Percentiles rank a stretch among this genome's conserved stretches.
Conservation (phyloP, 495 filamentous ascomycete genomes). For the Talaromyces stipitatus region DNA sequence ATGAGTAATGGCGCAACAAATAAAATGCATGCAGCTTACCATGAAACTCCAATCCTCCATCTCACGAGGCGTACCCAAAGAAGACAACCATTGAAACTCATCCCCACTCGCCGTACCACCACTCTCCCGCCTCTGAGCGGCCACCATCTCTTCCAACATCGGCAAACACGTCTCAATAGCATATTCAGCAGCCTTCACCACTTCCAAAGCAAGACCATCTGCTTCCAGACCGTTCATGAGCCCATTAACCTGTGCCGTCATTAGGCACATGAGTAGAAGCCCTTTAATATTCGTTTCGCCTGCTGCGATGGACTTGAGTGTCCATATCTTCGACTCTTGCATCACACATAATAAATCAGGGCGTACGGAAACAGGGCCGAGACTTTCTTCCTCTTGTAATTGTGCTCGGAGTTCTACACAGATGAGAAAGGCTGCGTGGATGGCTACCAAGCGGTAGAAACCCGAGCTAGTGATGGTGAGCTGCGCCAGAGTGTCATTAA, state of each 20-base stretch:
- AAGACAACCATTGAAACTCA: neutral
- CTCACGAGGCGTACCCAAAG: conserved; percentile 2
- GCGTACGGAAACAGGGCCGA: conserved; percentile 34
- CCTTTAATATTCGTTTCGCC: conserved; percentile 55
- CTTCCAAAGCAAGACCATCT: conserved; percentile 18
- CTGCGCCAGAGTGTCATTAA: conserved; percentile 30
- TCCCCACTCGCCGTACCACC: neutral
- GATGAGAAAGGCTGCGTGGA: conserved; percentile 36
- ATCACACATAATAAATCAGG: conserved; percentile 41
- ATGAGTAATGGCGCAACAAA: neutral
- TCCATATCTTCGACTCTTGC: conserved; percentile 36
- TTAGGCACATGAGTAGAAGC: conserved; percentile 33
- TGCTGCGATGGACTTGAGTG: conserved; percentile 28
- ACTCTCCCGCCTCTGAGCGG: conserved; percentile 5
- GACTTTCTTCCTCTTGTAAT: conserved; percentile 41
- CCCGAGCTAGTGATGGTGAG: conserved; percentile 39
- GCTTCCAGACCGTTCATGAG: conserved; percentile 26
- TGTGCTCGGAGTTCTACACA: conserved; percentile 40
- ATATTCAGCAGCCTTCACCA: conserved; percentile 33
- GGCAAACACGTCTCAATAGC: conserved; percentile 20
- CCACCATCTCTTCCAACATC: conserved; percentile 22
- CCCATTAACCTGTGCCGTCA: conserved; percentile 37
- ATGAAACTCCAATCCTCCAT: conserved; percentile 18
- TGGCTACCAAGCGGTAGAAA: conserved; percentile 31
- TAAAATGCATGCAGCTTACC: conserved; percentile 7